These are phyloP conservation scores for Trichoderma asperellum DNA, from an alignment of 2,329 filamentous ascomycete genomes.

Conservation along the genomic window DNA sequence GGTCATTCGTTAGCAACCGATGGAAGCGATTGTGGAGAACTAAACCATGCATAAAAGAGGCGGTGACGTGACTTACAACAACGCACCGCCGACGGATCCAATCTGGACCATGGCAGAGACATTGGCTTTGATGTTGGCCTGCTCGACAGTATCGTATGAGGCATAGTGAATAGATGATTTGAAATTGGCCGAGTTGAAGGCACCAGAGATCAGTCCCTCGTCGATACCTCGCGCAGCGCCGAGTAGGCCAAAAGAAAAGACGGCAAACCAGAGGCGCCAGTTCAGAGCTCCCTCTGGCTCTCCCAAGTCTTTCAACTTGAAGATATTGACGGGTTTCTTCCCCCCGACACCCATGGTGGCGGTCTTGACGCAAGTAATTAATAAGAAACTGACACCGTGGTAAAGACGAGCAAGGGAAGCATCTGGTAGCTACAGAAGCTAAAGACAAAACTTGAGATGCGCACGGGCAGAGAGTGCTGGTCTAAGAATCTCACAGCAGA, in stretches of 20 bases:
- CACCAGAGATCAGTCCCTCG: conserved; percentile 76
- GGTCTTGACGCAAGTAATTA: conserved; percentile 4
- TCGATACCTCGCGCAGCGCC: conserved; percentile 80
- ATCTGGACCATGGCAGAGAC: conserved; percentile 83
- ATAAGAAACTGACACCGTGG: not conserved
- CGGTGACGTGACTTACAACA: conserved; percentile 49
- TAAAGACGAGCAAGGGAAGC: not conserved
- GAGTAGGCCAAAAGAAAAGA: conserved; percentile 73
- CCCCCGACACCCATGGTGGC: conserved; percentile 53
- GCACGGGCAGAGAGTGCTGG: conserved; percentile 8
- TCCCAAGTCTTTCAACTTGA: conserved; percentile 64
- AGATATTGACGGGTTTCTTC: conserved; percentile 65
- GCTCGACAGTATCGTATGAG: conserved; percentile 54
- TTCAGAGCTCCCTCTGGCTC: conserved; percentile 75
- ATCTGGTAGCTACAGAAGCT: not conserved
- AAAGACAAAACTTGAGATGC: not conserved
- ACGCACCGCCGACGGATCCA: conserved; percentile 71
- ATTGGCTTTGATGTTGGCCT: conserved; percentile 73
- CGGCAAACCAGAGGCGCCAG: conserved; percentile 78
- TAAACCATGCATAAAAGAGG: not conserved
- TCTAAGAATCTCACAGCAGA: conserved; percentile 1
- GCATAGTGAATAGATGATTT: conserved; percentile 61
- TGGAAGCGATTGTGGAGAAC: conserved; percentile 18
- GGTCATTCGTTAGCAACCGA: conserved; percentile 12
- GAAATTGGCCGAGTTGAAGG: conserved; percentile 69